Percentiles rank a stretch among this genome's conserved stretches.
Conservation (phyloP, 2,329 filamentous ascomycete species). For the Cordyceps cicadae region DNA sequence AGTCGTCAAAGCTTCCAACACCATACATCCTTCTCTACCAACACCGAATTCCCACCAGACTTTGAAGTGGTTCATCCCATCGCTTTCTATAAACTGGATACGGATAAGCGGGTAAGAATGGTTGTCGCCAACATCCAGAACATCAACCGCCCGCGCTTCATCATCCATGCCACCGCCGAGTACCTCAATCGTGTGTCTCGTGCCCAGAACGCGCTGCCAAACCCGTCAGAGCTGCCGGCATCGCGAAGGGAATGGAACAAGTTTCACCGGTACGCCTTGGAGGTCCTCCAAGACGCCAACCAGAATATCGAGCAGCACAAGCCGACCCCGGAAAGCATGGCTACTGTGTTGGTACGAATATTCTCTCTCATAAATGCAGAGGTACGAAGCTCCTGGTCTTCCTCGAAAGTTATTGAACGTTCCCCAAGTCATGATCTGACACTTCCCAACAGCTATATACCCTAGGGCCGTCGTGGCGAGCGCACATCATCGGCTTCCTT, state of each 20-base stretch:
- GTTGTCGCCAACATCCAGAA: not conserved
- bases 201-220: not conserved
- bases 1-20: not conserved
- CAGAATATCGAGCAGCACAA: not conserved
- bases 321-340: not conserved
- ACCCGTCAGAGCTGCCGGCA: not conserved
- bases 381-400: not conserved
- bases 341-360: not conserved
- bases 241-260: not conserved
- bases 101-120: not conserved
- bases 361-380: slow-evolving; percentile 6
- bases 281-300: not conserved
- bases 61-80: not conserved
- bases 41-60: not conserved
- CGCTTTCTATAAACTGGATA: not conserved
- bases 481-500: slow-evolving; percentile 4
- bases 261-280: not conserved
- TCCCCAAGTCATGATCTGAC: not conserved
- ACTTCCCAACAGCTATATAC: not conserved
- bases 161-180: not conserved
- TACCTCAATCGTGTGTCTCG: slow-evolving; percentile 1
- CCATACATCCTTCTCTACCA: not conserved
- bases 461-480: not conserved
- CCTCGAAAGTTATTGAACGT: not conserved
- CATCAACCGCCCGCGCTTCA: slow-evolving; percentile 6